Evolutionary conservation across 805 yeast species (phyloP).

Genomic region (Saturnispora mendoncae): DNA sequence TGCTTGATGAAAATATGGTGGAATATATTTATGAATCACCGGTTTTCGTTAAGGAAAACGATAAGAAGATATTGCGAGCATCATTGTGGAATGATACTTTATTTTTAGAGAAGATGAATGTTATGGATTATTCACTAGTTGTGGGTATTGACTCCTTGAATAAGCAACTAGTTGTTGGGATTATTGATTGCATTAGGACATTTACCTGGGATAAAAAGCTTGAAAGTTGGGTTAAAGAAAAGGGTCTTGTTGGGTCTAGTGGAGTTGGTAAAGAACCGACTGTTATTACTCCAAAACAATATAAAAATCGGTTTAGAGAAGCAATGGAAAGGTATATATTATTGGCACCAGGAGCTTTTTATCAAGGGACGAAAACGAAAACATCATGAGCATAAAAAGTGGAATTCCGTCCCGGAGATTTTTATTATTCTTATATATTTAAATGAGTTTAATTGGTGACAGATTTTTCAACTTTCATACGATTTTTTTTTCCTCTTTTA

Average conservation of each 20-base stretch:
- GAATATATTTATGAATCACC: constrained; percentile 97
- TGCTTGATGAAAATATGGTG: constrained; percentile 95
- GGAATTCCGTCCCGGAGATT: constrained; percentile 2
- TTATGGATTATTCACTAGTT: constrained; percentile 95
- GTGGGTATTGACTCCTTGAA: constrained; percentile 76
- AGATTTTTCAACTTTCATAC: neutral
- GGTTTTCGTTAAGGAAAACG: constrained; percentile 84
- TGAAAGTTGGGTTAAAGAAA: constrained; percentile 98
- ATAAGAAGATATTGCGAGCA: constrained; percentile 75
- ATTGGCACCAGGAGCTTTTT: constrained; percentile 72
- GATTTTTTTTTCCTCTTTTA: neutral
- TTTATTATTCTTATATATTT: neutral
- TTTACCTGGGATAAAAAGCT: constrained; percentile 98
- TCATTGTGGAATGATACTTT: constrained; percentile 93
- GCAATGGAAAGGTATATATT: constrained; percentile 95
- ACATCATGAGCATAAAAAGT: neutral
- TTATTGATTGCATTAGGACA: constrained; percentile 87
- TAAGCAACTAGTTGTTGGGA: constrained; percentile 78
- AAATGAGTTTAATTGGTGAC: neutral
- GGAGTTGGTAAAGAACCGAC: constrained; percentile 91
- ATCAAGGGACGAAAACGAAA: constrained; percentile 21
- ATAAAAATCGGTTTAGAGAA: constrained; percentile 86
- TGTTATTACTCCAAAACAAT: constrained; percentile 93
- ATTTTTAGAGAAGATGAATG: constrained; percentile 92
- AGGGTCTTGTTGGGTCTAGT: constrained; percentile 70